Percentiles rank a stretch among this genome's conserved stretches.
Conservation (phyloP, 768 basidiomycete species). For the Lentinula sp. region DNA sequence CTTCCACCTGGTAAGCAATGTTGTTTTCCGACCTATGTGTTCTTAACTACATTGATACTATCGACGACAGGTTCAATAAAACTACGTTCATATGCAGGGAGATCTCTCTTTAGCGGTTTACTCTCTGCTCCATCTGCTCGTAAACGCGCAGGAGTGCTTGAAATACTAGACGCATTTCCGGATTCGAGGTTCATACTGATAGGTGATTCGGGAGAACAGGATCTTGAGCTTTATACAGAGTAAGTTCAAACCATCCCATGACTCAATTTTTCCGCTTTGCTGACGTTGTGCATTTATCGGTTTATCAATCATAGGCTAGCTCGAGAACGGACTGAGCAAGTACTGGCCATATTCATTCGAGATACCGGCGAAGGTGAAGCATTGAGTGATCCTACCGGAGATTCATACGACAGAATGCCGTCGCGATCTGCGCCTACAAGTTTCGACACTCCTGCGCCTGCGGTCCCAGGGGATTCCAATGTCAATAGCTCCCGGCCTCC, state of each 20-base stretch:
- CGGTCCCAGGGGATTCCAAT: not conserved
- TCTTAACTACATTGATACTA: not conserved
- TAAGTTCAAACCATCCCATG: slow-evolving; percentile 16
- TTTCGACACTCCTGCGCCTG: not conserved
- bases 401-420: slow-evolving; percentile 11
- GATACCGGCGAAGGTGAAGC: slow-evolving; percentile 49
- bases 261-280: not conserved
- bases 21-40: not conserved
- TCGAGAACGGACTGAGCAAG: slow-evolving; percentile 55
- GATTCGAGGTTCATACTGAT: slow-evolving; percentile 75
- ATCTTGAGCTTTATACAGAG: slow-evolving; percentile 84
- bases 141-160: slow-evolving; percentile 77
- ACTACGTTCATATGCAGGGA: slow-evolving; percentile 80
- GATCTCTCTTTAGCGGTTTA: slow-evolving; percentile 71
- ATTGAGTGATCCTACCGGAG: slow-evolving; percentile 63
- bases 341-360: slow-evolving; percentile 79
- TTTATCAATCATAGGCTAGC: slow-evolving; percentile 41
- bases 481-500: slow-evolving; percentile 6
- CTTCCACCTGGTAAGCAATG: slow-evolving; percentile 52
- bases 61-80: slow-evolving; percentile 58
- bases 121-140: slow-evolving; percentile 31
- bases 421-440: not conserved
- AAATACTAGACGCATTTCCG: slow-evolving; percentile 70
- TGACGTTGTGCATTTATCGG: not conserved
- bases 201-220: slow-evolving; percentile 93